These are phyloP conservation scores for Syzygium oleosum DNA, from an alignment of 345 rosid species.

Conservation along the genomic window DNA sequence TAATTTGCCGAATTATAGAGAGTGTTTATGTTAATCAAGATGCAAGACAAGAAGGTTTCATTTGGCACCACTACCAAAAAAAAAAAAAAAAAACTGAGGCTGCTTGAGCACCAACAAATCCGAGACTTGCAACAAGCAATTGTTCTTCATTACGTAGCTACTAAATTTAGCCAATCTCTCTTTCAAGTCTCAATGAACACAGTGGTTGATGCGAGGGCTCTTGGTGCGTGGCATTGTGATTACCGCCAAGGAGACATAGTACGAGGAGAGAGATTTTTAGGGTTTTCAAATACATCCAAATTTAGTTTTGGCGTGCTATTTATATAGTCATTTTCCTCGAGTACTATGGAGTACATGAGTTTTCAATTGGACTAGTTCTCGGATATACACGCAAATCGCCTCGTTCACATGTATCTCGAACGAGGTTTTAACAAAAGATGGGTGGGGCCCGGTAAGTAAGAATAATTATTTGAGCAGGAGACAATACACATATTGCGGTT, in stretches of 20 bases:
- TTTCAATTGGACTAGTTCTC: background rate
- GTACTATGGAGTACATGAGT: background rate
- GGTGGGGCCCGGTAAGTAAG: background rate
- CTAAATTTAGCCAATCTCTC: background rate
- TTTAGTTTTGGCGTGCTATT: background rate
- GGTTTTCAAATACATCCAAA: background rate
- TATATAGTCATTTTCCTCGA: background rate
- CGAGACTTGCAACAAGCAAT: background rate
- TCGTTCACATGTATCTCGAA: background rate
- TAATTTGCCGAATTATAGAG: background rate
- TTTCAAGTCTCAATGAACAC: background rate
- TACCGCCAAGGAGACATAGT: background rate
- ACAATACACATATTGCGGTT: background rate
- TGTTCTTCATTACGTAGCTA: background rate
- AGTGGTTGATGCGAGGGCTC: background rate
- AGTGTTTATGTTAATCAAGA: background rate
- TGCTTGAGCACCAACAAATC: background rate
- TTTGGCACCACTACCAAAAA: background rate
- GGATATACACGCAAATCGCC: background rate
- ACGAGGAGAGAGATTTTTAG: background rate
- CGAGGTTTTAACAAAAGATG: background rate
- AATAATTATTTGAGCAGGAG: background rate
- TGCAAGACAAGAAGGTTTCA: background rate
- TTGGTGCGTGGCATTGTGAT: background rate
- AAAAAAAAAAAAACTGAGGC: background rate